phyloP scores from a whole-genome alignment of 805 yeast genomes.

The Suhomyces faveliae region DNA sequence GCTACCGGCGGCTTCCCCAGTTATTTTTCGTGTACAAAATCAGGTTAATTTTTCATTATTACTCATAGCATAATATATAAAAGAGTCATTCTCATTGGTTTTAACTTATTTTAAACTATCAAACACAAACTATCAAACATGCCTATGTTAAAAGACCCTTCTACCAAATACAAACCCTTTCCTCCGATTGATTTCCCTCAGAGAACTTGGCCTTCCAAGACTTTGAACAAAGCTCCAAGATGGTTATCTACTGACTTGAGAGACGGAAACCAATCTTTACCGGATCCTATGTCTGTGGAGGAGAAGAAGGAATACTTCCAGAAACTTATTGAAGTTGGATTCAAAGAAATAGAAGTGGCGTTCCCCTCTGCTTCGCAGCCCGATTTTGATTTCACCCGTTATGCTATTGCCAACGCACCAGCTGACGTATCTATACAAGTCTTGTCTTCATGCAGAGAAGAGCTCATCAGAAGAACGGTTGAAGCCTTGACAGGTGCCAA shows the following conservation, averaged over 20 bases:
- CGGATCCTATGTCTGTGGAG: conserved; percentile 83
- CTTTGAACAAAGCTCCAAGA: conserved; percentile 64
- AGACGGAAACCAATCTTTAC: conserved; percentile 82
- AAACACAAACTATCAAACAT: conserved; percentile 1
- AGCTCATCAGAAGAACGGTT: conserved; percentile 66
- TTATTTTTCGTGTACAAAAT: background rate
- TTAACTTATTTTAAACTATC: background rate
- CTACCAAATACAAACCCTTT: conserved; percentile 59
- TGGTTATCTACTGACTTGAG: conserved; percentile 83
- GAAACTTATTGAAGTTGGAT: conserved; percentile 69
- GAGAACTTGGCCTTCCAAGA: conserved; percentile 68
- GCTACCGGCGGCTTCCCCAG: conserved; percentile 5
- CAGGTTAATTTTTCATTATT: conserved; percentile 3
- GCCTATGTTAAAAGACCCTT: conserved; percentile 55
- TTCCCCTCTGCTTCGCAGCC: conserved; percentile 79
- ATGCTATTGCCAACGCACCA: conserved; percentile 71
- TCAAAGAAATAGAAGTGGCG: conserved; percentile 80
- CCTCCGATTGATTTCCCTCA: conserved; percentile 54
- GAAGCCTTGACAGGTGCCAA: conserved; percentile 74
- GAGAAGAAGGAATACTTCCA: conserved; percentile 71
- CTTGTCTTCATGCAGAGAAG: conserved; percentile 73
- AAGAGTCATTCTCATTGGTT: background rate
- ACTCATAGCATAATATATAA: background rate
- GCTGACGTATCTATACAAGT: conserved; percentile 76
- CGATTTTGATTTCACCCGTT: conserved; percentile 78